Conservation (phyloP, 2,329 filamentous ascomycete genomes). For the Fusarium nodosum region DNA sequence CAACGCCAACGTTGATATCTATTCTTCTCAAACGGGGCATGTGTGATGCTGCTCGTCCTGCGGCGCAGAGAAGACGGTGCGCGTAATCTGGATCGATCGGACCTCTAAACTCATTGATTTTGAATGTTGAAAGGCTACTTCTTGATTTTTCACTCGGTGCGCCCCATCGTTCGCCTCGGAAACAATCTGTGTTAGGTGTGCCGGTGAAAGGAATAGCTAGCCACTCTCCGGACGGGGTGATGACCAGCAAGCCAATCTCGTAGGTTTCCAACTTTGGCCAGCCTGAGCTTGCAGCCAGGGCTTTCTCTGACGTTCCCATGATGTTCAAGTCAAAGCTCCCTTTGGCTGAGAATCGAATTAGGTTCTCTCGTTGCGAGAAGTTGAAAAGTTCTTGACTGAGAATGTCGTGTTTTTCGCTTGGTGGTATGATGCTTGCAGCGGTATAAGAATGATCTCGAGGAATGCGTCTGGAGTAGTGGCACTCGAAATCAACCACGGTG, state of each 20-base stretch:
- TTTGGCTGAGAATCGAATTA: neutral
- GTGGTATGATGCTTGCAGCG: neutral
- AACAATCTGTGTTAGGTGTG: conserved; percentile 9
- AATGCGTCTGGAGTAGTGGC: conserved; percentile 9
- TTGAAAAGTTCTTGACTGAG: conserved; percentile 16
- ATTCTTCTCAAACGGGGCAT: conserved; percentile 13
- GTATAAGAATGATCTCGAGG: conserved; percentile 12
- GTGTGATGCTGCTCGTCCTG: conserved; percentile 3
- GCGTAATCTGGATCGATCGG: conserved; percentile 18
- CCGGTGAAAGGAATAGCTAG: neutral
- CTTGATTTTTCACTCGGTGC: neutral
- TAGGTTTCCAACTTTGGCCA: conserved; percentile 21
- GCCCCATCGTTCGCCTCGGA: conserved; percentile 13
- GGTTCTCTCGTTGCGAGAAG: conserved; percentile 18
- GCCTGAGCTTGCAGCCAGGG: neutral
- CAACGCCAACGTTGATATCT: conserved; percentile 2
- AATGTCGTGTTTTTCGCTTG: neutral
- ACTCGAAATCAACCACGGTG: conserved; percentile 8
- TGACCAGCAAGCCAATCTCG: conserved; percentile 9
- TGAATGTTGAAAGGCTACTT: neutral
- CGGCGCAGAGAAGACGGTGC: neutral
- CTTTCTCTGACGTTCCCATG: neutral
- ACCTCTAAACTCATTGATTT: conserved; percentile 21
- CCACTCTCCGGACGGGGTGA: conserved; percentile 18
- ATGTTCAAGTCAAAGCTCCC: conserved; percentile 20